Base-by-base conservation (phyloP, 257 asterid species). In the Henckelia pumila region DNA sequence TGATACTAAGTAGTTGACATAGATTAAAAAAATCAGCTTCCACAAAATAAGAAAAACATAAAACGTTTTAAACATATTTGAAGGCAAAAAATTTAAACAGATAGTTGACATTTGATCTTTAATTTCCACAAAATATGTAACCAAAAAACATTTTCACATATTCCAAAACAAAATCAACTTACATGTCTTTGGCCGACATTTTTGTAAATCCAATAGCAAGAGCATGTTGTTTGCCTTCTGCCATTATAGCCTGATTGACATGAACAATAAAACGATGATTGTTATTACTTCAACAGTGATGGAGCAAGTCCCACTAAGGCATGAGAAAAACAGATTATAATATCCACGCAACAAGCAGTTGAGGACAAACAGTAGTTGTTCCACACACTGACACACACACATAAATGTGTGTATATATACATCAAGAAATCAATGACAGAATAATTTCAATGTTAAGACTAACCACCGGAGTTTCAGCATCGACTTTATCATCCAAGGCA, bases 161-260 rank as follows among this genome's bases (percentile, higher is more conserved):
- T 22, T 28, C 24, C 68, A 64, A 71, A n/a, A 72, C n/a, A 63
- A 68, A 6, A 59, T 53, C 23, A 44, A 78, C 99, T 93, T 81
- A 93, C 99, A 93, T 93, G 72, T 90, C 82, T 68, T 85, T 93
- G 19, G 95, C 99, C 11, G 99, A 91, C 91, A 93, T 85, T 77
- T 93, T 93, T 63, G 95, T 93, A 74, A 86, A 93, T 28, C 99
- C 99, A 85, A 93, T 93, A 70, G 97, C 99, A 59, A 93, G 95
- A 74, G 99, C 97, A 78, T 93, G 95, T 68, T 88, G 89, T 84
- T 93, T 93, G 70, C 99, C 99, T 83, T 93, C 99, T 69, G 99
- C 97, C 97, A 93, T 93, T 82, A 93, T 90, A 73, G 99, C 99
- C 99, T 93, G 76, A 66, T 61, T 56, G 61, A 74, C 33, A 58